Base-by-base conservation (phyloP, 2,329 filamentous ascomycete genomes). In the Clonostachys solani region DNA sequence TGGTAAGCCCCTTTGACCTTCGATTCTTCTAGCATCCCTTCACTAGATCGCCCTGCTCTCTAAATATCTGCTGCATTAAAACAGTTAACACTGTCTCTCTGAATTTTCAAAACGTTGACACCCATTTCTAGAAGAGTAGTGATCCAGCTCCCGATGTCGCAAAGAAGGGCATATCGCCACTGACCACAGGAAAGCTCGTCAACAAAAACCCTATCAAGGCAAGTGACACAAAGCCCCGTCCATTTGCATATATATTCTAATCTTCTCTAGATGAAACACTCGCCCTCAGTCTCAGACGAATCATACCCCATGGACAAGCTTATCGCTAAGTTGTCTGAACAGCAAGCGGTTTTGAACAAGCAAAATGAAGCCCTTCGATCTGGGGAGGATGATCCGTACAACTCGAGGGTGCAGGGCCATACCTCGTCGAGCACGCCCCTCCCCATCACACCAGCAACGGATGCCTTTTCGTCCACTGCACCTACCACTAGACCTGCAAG, bases 261-360 rank as follows among this genome's bases (percentile, higher is more conserved):
- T 6, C 23, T 29, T 29, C 23, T 29, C 23, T 72, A 79, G 68
- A 62, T 69, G 44, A 72, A 59, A 50, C 72, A 75, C 54, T 73
- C 78, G 34, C 41, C 58, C 5, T 55, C 62, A 10, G 59, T 57
- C 6, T 51, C 62, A 12, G 52, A 59, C 42, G 74, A 77, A 38
- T 53, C 66, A 33, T 77, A 74, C 47, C 73, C 77, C 9, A 82
- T 92, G 74, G 88, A 94, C 57, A 84, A 84, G 50, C 79, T 91
- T 45, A 71, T 91, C 53, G 81, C 85, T 47, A 87, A 84, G 60
- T 75, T 92, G 43, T 81, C 81, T n/a, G 84, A 91, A 62, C 86
- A 90, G 58, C 81, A 86, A 58, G 71, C 71, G 40, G 62, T 74
- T n/a, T 65, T 85, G 44, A 73, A 72, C 44, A 76, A 81, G 62